Evolutionary conservation across 139 green algal genomes (phyloP), one percentile per base, ranked within the genome.

Genomic region (Klebsormidium nitens): DNA sequence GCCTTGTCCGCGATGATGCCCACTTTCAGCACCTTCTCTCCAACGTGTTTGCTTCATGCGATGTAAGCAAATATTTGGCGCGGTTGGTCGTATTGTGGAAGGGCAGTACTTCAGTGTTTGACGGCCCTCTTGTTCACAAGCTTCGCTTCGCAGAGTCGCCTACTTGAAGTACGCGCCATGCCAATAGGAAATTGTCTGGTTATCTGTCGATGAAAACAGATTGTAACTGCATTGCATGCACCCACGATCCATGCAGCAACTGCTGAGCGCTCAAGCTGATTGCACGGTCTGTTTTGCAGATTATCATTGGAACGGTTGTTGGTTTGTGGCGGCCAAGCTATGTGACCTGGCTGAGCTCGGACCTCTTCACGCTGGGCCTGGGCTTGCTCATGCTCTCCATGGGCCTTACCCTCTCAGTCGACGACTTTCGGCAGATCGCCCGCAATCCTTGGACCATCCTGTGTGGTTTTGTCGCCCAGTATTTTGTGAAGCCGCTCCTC

Each of bases 381-480:
- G 84, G 82, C 37, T 77, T 91, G 36, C 80, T 95, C 28, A 93
- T 95, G 89, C 80, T 94, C 35, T 85, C 77, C 66, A 95, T 95
- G 88, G 88, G 88, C 32, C 77, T 95, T 58, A 90, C 84, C 5
- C 79, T 95, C 6, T 90, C 85, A n/a, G 72, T 90, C 36, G 83
- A 91, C 1, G 87, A 95, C 72, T 91, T 95, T 68, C 82, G 85
- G 34, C 65, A 83, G 68, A 77, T 79, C 29, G 31, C 78, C 26
- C 44, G 31, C 23, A 85, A 89, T 26, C 89, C 89, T 1, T 84
- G 69, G 42, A 82, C 87, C 1, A 88, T 95, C 32, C 52, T 70
- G 31, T 63, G 14, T 63, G 66, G 66, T 19, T 74, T 74, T 11
- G 1, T 74, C 3, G 66, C 52, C 1, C 66, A 74, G 37, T 74